These are phyloP conservation scores for Epicoccum sorghinum DNA, from an alignment of 2,329 filamentous ascomycete species.

Conservation along the genomic window DNA sequence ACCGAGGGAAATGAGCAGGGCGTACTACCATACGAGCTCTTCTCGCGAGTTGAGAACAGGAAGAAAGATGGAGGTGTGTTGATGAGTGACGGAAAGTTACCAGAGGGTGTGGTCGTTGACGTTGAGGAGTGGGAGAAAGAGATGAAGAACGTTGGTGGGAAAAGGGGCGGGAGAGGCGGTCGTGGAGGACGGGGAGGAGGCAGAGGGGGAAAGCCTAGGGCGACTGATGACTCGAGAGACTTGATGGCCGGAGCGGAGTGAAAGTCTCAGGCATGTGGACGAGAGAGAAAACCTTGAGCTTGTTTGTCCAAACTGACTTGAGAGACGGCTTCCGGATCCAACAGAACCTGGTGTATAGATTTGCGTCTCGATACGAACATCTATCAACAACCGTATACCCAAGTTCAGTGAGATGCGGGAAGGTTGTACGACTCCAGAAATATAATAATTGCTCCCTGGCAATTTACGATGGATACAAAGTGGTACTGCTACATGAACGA, in stretches of 20 bases:
- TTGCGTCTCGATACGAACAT: no score
- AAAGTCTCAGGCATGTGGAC: background rate
- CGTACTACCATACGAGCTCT: constrained; percentile 57
- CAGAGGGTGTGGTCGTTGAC: constrained; percentile 45
- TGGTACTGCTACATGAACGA: no score
- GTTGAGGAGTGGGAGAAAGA: constrained; percentile 46
- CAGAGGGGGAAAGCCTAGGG: constrained; percentile 29
- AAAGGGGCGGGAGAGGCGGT: constrained; percentile 31
- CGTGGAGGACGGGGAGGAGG: constrained; percentile 24
- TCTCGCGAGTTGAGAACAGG: constrained; percentile 72
- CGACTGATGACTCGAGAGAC: constrained; percentile 32
- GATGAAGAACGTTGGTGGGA: constrained; percentile 26
- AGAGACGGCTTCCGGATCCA: no score
- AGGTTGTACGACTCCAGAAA: no score
- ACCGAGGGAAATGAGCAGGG: constrained; percentile 56
- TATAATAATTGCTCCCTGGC: no score
- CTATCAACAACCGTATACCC: no score
- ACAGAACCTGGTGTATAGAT: no score
- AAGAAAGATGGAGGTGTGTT: constrained; percentile 67
- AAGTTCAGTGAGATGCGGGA: no score
- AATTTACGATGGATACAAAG: no score
- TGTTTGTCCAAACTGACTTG: no score
- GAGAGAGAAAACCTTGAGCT: no score
- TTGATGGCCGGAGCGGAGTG: constrained; percentile 22
- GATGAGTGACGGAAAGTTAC: constrained; percentile 71